Evolutionary conservation across 1,284 basidiomycete species (phyloP).

Genomic region (Golubevia pallescens): DNA sequence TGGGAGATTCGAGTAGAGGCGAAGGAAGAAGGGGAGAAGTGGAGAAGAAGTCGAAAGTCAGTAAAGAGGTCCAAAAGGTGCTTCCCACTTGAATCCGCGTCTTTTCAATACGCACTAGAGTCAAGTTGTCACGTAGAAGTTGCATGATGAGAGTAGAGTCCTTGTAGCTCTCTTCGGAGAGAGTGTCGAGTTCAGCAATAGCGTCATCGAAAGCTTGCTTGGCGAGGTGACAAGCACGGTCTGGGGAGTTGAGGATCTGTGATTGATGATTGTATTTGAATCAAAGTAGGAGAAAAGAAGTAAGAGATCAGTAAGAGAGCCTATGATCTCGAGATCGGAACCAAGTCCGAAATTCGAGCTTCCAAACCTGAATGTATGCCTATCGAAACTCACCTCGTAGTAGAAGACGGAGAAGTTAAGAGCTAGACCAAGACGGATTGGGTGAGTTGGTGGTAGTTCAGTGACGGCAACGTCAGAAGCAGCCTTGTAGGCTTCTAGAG

Average conservation of each 20-base stretch:
- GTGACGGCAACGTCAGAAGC: constrained; percentile 97
- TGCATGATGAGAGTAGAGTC: constrained; percentile 86
- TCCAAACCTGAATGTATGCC: not conserved
- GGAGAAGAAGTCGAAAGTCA: not conserved
- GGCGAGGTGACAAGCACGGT: constrained; percentile 98
- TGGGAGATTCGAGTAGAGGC: constrained; percentile 66
- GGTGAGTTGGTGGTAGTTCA: constrained; percentile 97
- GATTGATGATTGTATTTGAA: not conserved
- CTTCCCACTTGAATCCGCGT: not conserved
- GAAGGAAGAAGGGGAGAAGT: constrained; percentile 10
- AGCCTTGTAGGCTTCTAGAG: constrained; percentile 98
- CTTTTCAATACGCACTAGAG: constrained; percentile 64
- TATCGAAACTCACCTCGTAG: constrained; percentile 77
- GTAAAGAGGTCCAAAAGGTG: constrained; percentile 39
- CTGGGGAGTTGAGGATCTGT: constrained; percentile 92
- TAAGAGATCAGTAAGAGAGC: not conserved
- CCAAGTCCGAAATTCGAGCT: not conserved
- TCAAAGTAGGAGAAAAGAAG: not conserved
- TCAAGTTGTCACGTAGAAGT: constrained; percentile 96
- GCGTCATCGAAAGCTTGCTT: constrained; percentile 99
- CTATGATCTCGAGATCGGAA: not conserved
- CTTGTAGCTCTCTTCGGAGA: constrained; percentile 99
- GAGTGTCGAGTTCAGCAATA: constrained; percentile 98
- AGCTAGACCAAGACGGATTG: constrained; percentile 97
- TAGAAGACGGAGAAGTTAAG: constrained; percentile 99